Conservation (phyloP, 257 asterid genomes). For the Echites panduratus region DNA sequence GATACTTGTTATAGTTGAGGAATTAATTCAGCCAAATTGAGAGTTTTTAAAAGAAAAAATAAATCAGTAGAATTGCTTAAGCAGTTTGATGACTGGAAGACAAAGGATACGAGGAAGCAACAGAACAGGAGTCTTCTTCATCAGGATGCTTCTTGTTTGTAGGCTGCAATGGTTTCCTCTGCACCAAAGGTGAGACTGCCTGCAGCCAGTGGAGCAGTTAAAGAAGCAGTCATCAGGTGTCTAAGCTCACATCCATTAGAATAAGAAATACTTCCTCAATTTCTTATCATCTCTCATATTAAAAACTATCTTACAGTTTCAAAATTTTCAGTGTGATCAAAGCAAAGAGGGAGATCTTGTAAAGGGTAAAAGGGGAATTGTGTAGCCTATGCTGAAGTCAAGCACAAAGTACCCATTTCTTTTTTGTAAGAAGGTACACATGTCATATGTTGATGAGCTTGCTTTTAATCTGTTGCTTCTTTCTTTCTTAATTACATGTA, state of each 20-base stretch:
- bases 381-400: not conserved
- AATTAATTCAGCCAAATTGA: slow-evolving; percentile 14
- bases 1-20: slow-evolving; percentile 39
- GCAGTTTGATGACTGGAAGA: slow-evolving; percentile 11
- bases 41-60: slow-evolving; percentile 10
- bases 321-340: not conserved
- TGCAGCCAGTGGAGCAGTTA: slow-evolving; percentile 28
- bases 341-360: not conserved
- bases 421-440: not conserved
- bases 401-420: not conserved
- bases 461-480: not conserved
- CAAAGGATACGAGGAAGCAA: slow-evolving; percentile 61
- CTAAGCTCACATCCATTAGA: not conserved
- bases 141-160: slow-evolving; percentile 62
- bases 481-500: too few relatives aligned
- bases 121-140: slow-evolving; percentile 63
- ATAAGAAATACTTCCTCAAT: not conserved
- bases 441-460: too few relatives aligned
- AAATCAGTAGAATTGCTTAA: slow-evolving; percentile 11
- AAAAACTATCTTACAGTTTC: not conserved
- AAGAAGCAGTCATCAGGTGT: slow-evolving; percentile 8
- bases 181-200: slow-evolving; percentile 38
- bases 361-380: not conserved
- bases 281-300: not conserved
- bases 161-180: slow-evolving; percentile 61